Evolutionary conservation across 768 basidiomycete species (phyloP).

Genomic region (Trametes cingulata): DNA sequence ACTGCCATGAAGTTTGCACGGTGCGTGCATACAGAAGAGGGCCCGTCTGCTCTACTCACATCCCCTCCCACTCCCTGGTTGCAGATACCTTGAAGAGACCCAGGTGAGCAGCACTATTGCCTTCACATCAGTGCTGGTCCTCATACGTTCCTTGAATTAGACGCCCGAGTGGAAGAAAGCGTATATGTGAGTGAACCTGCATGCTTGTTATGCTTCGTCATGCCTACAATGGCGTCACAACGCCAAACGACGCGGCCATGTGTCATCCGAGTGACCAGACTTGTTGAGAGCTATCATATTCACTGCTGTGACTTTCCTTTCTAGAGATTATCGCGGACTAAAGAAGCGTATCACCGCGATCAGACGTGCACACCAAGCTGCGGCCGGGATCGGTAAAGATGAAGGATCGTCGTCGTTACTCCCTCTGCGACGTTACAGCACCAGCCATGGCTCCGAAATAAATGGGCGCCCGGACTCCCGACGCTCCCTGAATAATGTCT

Average conservation of each 20-base stretch:
- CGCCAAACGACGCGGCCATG: background rate
- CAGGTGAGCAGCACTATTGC: background rate
- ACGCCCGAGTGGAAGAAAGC: slow-evolving; percentile 22
- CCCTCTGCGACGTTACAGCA: slow-evolving; percentile 8
- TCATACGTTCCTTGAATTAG: background rate
- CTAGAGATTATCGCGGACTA: slow-evolving; percentile 70
- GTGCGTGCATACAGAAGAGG: background rate
- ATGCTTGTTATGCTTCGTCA: background rate
- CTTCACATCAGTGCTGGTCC: background rate
- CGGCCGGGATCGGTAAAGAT: background rate
- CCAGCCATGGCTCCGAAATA: background rate
- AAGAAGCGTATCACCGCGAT: slow-evolving; percentile 67
- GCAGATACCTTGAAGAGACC: slow-evolving; percentile 19
- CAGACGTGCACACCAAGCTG: slow-evolving; percentile 29
- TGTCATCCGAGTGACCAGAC: too few relatives aligned
- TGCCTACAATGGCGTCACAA: background rate
- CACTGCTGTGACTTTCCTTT: background rate
- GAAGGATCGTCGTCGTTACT: background rate
- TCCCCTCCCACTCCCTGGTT: background rate
- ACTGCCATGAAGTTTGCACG: slow-evolving; percentile 21
- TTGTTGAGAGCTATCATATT: too few relatives aligned
- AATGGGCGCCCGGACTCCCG: background rate
- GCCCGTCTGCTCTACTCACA: background rate
- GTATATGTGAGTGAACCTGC: slow-evolving; percentile 48
- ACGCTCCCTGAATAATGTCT: background rate